Evolutionary conservation across 2,329 filamentous ascomycete genomes (phyloP), one percentile per base, ranked within the genome.

Genomic region (Zasmidium cellare): DNA sequence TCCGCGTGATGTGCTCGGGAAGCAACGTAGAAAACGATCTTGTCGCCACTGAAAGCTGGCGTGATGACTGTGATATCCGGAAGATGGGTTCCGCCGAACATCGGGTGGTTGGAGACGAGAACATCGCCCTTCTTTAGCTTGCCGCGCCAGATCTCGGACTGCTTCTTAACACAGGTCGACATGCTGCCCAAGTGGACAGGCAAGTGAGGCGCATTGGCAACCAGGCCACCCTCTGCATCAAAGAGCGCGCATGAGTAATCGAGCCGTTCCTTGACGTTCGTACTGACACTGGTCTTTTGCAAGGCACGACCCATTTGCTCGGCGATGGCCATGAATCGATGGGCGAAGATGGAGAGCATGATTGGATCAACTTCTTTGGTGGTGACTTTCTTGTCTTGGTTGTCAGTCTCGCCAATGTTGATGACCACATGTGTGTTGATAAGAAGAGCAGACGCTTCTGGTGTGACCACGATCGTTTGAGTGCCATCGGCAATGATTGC

Each of bases 401-500:
- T 60, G 63, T 65, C 58, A 9, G 57, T 65, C 48, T 86, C 86
- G 55, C 87, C 84, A 44, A 94, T 83, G 63, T 96, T 91, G 69
- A 97, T 92, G 6, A 97, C 83, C 7, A 97, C 91, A 67, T 96
- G 93, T 0, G 92, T 96, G 61, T 91, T 82, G 18, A 96, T 86
- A 28, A 96, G 81, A 22, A 92, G 76, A 0, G 92, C 93, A 20
- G 85, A 84, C 2, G 91, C 85, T 25, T 84, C 84, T 0, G 92
- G 93, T 0, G 90, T 90, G 2, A 97, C 87, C 0, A 97, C 90
- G 61, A 97, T 94, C 0, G 93, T 97, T 74, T 97, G 93, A 0
- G 90, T 92, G 9, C 88, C 88, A 69, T 93, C 92, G 1, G 91
- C 91, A 57, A 96, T 82, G 75, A 96, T 90, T 0, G 92, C 92